Evolutionary conservation across 257 asterid genomes (phyloP).

Genomic region (Scutellaria galericulata): DNA sequence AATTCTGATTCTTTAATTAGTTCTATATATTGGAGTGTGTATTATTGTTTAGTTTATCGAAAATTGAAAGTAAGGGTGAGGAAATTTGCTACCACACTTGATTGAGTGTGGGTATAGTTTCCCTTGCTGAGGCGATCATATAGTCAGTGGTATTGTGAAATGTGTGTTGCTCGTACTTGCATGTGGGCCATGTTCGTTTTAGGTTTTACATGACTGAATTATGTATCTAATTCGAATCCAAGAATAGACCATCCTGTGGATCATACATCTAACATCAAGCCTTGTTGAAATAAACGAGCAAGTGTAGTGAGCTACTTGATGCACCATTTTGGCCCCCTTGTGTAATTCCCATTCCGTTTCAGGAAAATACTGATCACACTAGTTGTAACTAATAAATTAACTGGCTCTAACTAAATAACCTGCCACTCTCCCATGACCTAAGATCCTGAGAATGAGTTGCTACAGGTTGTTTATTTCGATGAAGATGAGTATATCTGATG

Average conservation of each 20-base stretch:
- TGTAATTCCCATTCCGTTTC: neutral
- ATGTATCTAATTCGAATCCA: neutral
- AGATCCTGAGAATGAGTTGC: neutral
- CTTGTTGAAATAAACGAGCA: neutral
- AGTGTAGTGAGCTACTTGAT: slow-evolving; percentile 10
- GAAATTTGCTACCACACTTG: slow-evolving; percentile 21
- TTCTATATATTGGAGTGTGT: neutral
- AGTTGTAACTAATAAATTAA: neutral
- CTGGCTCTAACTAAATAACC: neutral
- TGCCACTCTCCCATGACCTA: neutral
- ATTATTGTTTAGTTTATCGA: slow-evolving; percentile 15
- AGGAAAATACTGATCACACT: slow-evolving; percentile 1
- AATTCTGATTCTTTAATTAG: neutral
- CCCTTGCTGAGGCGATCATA: slow-evolving; percentile 23
- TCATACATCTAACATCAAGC: neutral
- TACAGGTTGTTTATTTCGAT: slow-evolving; percentile 11
- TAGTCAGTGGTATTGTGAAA: slow-evolving; percentile 6
- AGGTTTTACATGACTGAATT: slow-evolving; percentile 3
- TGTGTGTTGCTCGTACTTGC: slow-evolving; percentile 2
- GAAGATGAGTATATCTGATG: neutral
- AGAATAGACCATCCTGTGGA: neutral
- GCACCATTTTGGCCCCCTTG: neutral
- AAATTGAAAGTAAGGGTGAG: neutral
- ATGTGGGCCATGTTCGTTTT: neutral
- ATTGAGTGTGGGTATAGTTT: slow-evolving; percentile 13